These are phyloP conservation scores for Cryptosporidium muris DNA, from an alignment of 169 alveolate species.

Conservation along the genomic window DNA sequence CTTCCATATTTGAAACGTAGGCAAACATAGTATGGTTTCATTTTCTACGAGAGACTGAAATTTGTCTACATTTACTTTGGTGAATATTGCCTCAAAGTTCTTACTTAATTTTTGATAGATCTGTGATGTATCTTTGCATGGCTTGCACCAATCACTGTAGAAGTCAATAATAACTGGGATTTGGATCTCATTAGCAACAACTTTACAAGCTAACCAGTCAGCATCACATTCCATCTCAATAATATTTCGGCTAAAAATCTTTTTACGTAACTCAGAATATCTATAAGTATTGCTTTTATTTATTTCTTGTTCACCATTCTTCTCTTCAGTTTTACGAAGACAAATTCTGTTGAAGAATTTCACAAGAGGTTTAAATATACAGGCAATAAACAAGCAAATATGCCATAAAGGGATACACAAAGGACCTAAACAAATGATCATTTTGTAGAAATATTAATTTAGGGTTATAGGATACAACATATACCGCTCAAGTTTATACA, in stretches of 20 bases:
- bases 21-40: slow-evolving; percentile 19
- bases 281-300: background rate
- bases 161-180: slow-evolving; percentile 44
- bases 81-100: slow-evolving; percentile 36
- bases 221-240: slow-evolving; percentile 6
- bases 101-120: background rate
- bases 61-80: slow-evolving; percentile 18
- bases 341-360: slow-evolving; percentile 2
- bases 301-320: background rate
- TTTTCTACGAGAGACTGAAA: background rate
- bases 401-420: slow-evolving; percentile 65
- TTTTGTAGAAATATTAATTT: background rate
- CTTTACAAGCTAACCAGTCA: slow-evolving; percentile 53
- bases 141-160: slow-evolving; percentile 58
- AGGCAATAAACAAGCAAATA: slow-evolving; percentile 8
- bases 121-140: slow-evolving; percentile 54
- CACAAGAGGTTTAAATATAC: slow-evolving; percentile 9
- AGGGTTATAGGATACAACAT: background rate
- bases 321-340: background rate
- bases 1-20: slow-evolving; percentile 57
- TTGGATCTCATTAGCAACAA: slow-evolving; percentile 12
- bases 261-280: background rate
- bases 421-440: slow-evolving; percentile 64
- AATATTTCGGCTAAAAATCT: background rate
- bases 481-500: background rate